Evolutionary conservation across 2,329 filamentous ascomycete species (phyloP), one percentile per base, ranked within the genome.

Genomic region (Paecilomyces variotii): DNA sequence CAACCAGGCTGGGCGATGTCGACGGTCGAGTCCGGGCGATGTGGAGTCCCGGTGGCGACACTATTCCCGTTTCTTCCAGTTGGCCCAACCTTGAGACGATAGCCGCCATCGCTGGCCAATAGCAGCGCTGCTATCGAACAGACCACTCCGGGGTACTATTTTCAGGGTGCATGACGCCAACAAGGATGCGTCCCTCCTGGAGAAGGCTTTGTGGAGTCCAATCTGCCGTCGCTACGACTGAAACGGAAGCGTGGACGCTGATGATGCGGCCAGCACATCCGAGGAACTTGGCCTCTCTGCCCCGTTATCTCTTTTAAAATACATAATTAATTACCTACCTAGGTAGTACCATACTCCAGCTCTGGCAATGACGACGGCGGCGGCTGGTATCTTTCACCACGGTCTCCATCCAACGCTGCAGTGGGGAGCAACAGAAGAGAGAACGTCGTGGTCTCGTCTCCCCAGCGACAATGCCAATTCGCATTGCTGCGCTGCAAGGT

Each of bases 141-240:
- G 7, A 14, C 34, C 9, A 7, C 39, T 56, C n/a, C n/a, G 56
- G 59, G 57, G 63, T 65, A 69, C 69, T 69, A 70, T 67, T 67
- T 63, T 58, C 65, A 67, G 61, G 55, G 49, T 69, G 67, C 69
- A 72, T 72, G 68, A 71, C 68, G 70, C 68, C 65, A 72, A 63
- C 61, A 53, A 30, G 34, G 51, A 54, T 34, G 24, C 55, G 19
- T 39, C 28, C 52, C 52, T 54, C 30, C n/a, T 53, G 56, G 49
- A 32, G 28, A 54, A 35, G 30, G n/a, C 25, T 19, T 19, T 27
- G 53, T 54, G 53, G 53, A 24, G 53, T 11, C 27, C 39, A 45
- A n/a, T 19, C 39, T 45, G 53, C 53, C 27, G 30, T 32, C 25
- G 27, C 30, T 30, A 54, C 53, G 26, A 25, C 28, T 54, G 53